These are phyloP conservation scores for Yarrowia sp. DNA, from an alignment of 805 yeast genomes.

Conservation along the genomic window DNA sequence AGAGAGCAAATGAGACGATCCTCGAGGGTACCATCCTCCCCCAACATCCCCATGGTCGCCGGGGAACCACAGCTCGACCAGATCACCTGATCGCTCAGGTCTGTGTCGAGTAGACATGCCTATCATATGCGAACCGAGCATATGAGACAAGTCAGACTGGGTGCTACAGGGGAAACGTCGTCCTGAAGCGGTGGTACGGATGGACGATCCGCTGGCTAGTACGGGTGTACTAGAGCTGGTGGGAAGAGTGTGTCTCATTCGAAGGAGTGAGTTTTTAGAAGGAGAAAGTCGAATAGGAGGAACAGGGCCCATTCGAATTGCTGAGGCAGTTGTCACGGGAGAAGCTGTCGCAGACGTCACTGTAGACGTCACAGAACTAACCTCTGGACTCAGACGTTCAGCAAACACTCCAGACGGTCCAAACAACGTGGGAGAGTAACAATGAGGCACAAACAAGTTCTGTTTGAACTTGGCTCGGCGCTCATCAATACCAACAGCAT, in stretches of 20 bases:
- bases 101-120: not conserved
- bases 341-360: too few relatives aligned
- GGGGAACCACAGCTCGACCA: slow-evolving; percentile 60
- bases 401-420: slow-evolving; percentile 6
- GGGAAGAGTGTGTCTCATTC: not conserved
- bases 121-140: not conserved
- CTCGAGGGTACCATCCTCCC: slow-evolving; percentile 45
- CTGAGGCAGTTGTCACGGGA: not conserved
- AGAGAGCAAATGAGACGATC: not conserved
- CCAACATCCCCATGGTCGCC: slow-evolving; percentile 69
- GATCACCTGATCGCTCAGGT: slow-evolving; percentile 34
- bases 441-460: slow-evolving; percentile 22
- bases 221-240: not conserved
- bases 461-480: slow-evolving; percentile 57
- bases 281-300: not conserved
- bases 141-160: not conserved
- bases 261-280: not conserved
- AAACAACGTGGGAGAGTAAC: slow-evolving; percentile 8
- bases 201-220: not conserved
- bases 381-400: not conserved
- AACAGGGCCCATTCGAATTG: not conserved
- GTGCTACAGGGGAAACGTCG: not conserved
- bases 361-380: not conserved
- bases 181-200: not conserved
- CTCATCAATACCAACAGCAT: slow-evolving; percentile 65